Conservation (phyloP, 106 monocot species). For the Allium fistulosum region DNA sequence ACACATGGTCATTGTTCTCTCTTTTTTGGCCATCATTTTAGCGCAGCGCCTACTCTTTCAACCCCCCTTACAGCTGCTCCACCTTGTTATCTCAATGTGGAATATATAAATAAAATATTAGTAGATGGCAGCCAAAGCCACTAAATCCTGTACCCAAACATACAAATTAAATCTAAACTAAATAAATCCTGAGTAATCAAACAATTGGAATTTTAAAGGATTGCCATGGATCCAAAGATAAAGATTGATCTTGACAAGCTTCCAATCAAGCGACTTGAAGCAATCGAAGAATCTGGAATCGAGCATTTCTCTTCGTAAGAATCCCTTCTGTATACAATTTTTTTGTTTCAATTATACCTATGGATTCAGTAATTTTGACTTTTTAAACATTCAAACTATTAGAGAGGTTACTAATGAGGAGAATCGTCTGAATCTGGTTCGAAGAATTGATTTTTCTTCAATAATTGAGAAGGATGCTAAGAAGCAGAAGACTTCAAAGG, state of each 20-base stretch:
- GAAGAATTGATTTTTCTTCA: constrained; percentile 78
- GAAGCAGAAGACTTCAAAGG: constrained; percentile 44
- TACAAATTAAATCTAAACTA: no score
- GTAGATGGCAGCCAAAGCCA: no score
- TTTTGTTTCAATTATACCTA: not conserved
- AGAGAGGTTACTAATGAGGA: constrained; percentile 79
- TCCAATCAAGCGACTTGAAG: constrained; percentile 84
- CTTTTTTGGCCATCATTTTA: no score
- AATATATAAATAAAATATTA: no score
- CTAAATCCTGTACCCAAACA: no score
- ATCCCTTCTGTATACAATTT: not conserved
- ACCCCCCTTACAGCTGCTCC: no score
- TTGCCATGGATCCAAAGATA: constrained; percentile 5
- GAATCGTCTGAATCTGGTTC: constrained; percentile 64
- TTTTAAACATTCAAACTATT: not conserved
- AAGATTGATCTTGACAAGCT: constrained; percentile 86
- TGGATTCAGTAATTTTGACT: not conserved
- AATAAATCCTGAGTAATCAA: no score
- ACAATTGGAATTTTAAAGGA: no score
- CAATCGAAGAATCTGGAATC: constrained; percentile 75
- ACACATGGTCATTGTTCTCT: no score
- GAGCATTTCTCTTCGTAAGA: constrained; percentile 81
- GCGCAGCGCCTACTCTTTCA: no score
- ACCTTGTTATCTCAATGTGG: no score
- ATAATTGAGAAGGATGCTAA: constrained; percentile 64